Conservation (phyloP, 352 stramenopile species). For the Globisporangium irregulare region DNA sequence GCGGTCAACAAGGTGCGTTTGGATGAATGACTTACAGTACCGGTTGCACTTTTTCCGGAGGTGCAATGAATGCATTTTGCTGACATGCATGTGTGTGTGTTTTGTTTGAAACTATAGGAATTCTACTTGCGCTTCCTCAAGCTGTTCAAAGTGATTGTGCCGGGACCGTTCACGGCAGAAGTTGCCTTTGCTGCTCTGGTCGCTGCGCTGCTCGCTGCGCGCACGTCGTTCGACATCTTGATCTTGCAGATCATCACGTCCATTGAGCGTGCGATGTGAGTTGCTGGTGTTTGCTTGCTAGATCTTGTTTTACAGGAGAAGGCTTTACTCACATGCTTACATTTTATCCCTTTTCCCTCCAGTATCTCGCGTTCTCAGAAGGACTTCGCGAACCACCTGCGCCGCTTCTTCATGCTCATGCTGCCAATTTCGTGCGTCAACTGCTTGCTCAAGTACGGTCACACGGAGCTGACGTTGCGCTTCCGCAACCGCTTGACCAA, state of each 20-base stretch:
- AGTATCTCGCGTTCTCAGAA: conserved; percentile 66
- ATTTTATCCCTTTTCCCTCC: neutral
- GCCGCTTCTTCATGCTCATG: conserved; percentile 76
- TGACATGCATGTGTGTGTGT: neutral
- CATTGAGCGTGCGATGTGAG: conserved; percentile 70
- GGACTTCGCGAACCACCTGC: conserved; percentile 63
- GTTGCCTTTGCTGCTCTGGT: conserved; percentile 66
- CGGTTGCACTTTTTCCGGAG: neutral
- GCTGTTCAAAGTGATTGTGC: conserved; percentile 73
- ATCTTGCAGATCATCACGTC: conserved; percentile 75
- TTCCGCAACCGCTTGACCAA: conserved; percentile 80
- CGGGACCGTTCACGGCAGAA: conserved; percentile 62
- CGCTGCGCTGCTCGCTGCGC: conserved; percentile 51
- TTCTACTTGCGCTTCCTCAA: conserved; percentile 63
- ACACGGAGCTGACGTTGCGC: conserved; percentile 76
- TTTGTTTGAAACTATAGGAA: conserved; percentile 22
- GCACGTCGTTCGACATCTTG: conserved; percentile 78
- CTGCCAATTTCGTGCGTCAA: conserved; percentile 80
- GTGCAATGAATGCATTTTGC: neutral
- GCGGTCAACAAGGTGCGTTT: conserved; percentile 53
- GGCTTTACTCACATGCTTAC: neutral
- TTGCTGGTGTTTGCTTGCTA: neutral
- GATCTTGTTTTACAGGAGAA: neutral
- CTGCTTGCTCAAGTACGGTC: conserved; percentile 77
- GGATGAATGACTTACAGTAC: neutral